Base-by-base conservation (phyloP, 805 yeast genomes). In the Ogataea nitratoaversa region DNA sequence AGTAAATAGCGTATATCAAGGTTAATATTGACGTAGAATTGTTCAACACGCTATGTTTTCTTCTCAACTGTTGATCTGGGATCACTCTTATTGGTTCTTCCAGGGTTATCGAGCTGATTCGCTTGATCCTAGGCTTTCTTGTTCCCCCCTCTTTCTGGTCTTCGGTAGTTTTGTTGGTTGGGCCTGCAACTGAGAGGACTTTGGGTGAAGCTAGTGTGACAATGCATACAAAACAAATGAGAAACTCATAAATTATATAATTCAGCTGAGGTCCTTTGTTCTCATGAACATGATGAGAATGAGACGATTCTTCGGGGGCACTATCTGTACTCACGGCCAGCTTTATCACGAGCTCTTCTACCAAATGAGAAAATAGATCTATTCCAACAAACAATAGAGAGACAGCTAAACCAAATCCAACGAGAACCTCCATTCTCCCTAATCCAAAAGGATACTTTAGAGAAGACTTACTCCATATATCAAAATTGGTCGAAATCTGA, bases 401-500 rank as follows among this genome's bases (percentile, higher is more conserved):
- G 1, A 91, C 82, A 13, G 93, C 79, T 32, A 89, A 67, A 0
- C 95, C 95, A 66, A 90, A 90, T 2, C 95, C 95, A 33, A 84
- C 79, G 14, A 91, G 65, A 0, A 91, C 95, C 56, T 91, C 96
- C 13, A 86, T 71, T 43, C 99, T 71, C n/a, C 95, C 95, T 19
- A 91, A 67, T 0, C 98, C 99, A 68, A 91, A 91, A 0, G 99
- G 99, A 48, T 79, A 84, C 12, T 81, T 79, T 24, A 93, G 68
- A 1, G 95, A 84, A 6, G 90, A 76, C 41, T 76, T 78, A 48
- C 76, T 79, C 96, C 98, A 93, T 5, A 84, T 95, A 48, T 87
- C 95, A 62, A 91, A 91, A 56, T 90, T 93, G n/a, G 87, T 74
- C 76, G 91, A 74, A 11, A 88, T 72, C 43, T 83, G 88, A 6